Evolutionary conservation across 192 early-diverging fungal genomes (phyloP), one percentile per base, ranked within the genome.

Genomic region (Podila clonocystis): DNA sequence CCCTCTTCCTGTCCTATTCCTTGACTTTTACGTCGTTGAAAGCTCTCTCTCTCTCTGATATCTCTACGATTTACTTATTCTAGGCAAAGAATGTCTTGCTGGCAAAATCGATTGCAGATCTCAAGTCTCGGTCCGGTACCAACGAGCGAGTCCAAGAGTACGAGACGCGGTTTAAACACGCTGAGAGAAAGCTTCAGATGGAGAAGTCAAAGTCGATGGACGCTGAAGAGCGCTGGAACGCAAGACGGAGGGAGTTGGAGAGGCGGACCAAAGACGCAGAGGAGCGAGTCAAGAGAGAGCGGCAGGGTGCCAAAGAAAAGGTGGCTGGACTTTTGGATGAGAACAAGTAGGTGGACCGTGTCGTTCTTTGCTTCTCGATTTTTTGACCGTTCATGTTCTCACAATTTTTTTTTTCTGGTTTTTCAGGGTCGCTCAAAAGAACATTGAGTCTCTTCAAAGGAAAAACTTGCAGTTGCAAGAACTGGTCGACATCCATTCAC

Each of bases 281-380:
- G 33, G 85, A 86, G 24, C 55, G 82, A 11, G 64, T 80, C 5
- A 72, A 75, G 38, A 58, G 66, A n/a, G 85, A 86, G 59, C 72
- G 76, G 20, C 75, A 86, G 62, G 73, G 82, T 2, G 76, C 82
- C n/a, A 74, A 83, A 57, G 85, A 83, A 34, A 86, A 76, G 31
- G 63, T 79, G 15, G 76, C 82, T 3, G 73, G 68, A 17, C 74
- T 86, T 13, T 11, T 65, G 22, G 82, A 82, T 50, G 73, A 66
- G 29, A 82, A 68, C 55, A 73, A 76, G 84, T 85, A 83, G 2
- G 74, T 48, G 45, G 8, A 17, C 17, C 22, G 6, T 17, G 11
- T 49, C 41, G 60, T 41, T 1, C 57, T n/a, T 31, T 15, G n/a
- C 20, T 28, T n/a, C 9, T 36, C 50, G 31, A 4, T 30, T 5